These are phyloP conservation scores for Cystobasidium slooffiae DNA, from an alignment of 1,284 basidiomycete species.

Conservation along the genomic window DNA sequence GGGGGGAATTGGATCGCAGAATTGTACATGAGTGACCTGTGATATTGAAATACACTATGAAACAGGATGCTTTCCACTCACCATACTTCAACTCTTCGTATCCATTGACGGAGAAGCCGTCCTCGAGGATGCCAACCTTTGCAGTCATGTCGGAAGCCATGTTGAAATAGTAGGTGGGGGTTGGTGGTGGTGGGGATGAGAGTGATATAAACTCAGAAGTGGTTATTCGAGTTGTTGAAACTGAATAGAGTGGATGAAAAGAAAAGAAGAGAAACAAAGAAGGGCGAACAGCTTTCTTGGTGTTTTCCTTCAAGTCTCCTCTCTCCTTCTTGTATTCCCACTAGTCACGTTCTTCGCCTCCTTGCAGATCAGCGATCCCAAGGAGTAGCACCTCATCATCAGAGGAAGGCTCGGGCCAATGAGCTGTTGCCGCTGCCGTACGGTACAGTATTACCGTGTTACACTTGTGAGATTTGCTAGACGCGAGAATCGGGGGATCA, in stretches of 20 bases:
- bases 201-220: too few species aligned
- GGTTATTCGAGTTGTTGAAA: slow-evolving; percentile 16
- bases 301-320: not conserved
- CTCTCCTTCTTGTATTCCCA: not conserved
- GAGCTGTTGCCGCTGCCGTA: too few species aligned
- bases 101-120: slow-evolving; percentile 55
- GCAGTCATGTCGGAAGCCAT: slow-evolving; percentile 56
- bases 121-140: slow-evolving; percentile 55
- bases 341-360: slow-evolving; percentile 30
- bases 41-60: not conserved
- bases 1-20: not conserved
- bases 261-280: slow-evolving; percentile 16
- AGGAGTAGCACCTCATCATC: not conserved
- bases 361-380: slow-evolving; percentile 23
- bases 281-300: not conserved
- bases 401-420: not conserved
- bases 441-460: too few species aligned
- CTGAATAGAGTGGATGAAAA: not conserved
- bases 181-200: not conserved
- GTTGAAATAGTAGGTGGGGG: slow-evolving; percentile 3
- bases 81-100: slow-evolving; percentile 56
- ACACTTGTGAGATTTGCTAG: too few species aligned
- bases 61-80: not conserved
- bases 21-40: not conserved
- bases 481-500: too few species aligned